phyloP scores from a whole-genome alignment of 768 basidiomycete genomes.

The Leucosporidium creatinivorum region DNA sequence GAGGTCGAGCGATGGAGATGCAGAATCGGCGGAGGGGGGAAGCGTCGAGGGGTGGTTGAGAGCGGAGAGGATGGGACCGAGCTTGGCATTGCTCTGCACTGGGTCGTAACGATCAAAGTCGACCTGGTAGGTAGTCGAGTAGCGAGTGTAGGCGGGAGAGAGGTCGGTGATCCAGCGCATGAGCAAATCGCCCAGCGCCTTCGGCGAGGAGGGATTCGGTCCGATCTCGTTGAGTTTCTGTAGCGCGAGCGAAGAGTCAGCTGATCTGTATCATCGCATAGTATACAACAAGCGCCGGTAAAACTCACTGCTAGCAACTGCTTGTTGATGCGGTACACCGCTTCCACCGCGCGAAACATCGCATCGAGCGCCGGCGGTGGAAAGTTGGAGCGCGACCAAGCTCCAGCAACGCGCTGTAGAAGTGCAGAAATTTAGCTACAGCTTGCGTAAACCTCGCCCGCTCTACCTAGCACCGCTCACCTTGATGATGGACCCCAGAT shows the following conservation, averaged over 20 bases:
- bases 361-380: constrained; percentile 83
- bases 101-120: constrained; percentile 82
- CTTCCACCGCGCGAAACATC: constrained; percentile 91
- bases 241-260: background rate
- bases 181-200: constrained; percentile 85
- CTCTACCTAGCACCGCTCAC: constrained; percentile 48
- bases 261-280: background rate
- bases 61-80: constrained; percentile 58
- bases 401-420: constrained; percentile 83
- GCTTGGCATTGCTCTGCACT: constrained; percentile 65
- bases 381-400: constrained; percentile 91
- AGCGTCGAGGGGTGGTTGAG: constrained; percentile 66
- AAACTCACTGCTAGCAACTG: constrained; percentile 60
- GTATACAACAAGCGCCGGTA: background rate
- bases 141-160: constrained; percentile 73
- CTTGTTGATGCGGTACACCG: constrained; percentile 85
- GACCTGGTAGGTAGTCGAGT: constrained; percentile 60
- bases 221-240: constrained; percentile 94
- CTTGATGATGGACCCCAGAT: constrained; percentile 80
- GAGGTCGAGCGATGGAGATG: constrained; percentile 58
- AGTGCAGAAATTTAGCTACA: background rate
- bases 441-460: background rate
- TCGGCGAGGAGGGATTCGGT: constrained; percentile 81
- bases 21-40: constrained; percentile 43
- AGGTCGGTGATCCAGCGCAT: constrained; percentile 98